phyloP scores from a whole-genome alignment of 257 asterid genomes.

The Solanum paucissectum region DNA sequence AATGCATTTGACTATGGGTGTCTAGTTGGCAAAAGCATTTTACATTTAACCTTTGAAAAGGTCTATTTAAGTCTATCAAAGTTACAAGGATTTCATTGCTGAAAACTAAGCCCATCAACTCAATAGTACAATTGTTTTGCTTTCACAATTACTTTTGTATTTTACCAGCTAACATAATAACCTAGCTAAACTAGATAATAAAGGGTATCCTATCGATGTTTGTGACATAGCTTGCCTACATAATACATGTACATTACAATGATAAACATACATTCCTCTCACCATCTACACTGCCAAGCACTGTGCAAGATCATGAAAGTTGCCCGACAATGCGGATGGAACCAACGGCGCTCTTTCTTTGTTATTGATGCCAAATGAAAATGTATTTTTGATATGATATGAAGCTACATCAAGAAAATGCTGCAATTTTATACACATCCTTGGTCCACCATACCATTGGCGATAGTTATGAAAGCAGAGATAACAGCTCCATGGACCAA shows the following conservation, averaged over 20 bases:
- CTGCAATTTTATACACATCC: conserved; percentile 56
- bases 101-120: background rate
- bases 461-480: conserved; percentile 80
- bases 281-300: background rate
- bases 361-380: background rate
- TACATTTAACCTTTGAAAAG: background rate
- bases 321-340: background rate
- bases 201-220: background rate
- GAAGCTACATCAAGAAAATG: background rate
- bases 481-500: conserved; percentile 89
- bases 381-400: background rate
- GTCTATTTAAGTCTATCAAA: background rate
- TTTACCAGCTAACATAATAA: background rate
- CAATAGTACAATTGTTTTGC: background rate
- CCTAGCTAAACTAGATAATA: background rate
- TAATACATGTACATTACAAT: background rate
- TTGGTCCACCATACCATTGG: conserved; percentile 87
- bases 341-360: background rate
- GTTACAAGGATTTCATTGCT: background rate
- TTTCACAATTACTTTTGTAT: background rate
- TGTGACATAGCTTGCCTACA: background rate
- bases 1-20: background rate
- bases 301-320: background rate
- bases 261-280: background rate
- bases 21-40: background rate